Evolutionary conservation across 208 protist species (phyloP).

Genomic region (Entamoeba moshkovskii): DNA sequence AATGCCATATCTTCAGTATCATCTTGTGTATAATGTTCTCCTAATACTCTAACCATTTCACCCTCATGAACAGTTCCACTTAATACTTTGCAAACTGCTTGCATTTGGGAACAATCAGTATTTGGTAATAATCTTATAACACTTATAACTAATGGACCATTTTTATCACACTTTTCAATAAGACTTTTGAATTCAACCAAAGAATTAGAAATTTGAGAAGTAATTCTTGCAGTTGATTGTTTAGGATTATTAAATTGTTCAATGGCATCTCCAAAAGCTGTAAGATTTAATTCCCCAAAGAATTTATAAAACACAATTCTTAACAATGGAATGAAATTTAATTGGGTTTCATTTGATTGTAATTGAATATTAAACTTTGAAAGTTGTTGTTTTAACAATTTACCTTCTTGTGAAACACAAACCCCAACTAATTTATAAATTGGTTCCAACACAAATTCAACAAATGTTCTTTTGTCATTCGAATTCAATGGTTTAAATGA

Average conservation of each 20-base stretch:
- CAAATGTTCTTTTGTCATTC: background rate
- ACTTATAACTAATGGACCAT: slow-evolving; percentile 50
- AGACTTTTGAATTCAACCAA: background rate
- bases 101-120: slow-evolving; percentile 41
- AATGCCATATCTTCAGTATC: background rate
- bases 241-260: slow-evolving; percentile 49
- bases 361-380: background rate
- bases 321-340: slow-evolving; percentile 1
- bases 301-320: slow-evolving; percentile 33
- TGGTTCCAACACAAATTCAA: background rate
- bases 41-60: slow-evolving; percentile 52
- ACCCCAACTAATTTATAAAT: background rate
- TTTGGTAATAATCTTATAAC: slow-evolving; percentile 55
- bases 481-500: background rate
- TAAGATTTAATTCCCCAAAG: slow-evolving; percentile 46
- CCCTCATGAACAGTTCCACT: slow-evolving; percentile 51
- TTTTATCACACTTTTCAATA: background rate
- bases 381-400: background rate
- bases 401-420: background rate
- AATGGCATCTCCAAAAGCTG: slow-evolving; percentile 52
- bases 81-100: slow-evolving; percentile 57
- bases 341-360: background rate
- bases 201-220: background rate
- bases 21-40: slow-evolving; percentile 52
- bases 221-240: slow-evolving; percentile 32